Conservation (phyloP, 768 basidiomycete genomes). For the Hypholoma sublateritium region DNA sequence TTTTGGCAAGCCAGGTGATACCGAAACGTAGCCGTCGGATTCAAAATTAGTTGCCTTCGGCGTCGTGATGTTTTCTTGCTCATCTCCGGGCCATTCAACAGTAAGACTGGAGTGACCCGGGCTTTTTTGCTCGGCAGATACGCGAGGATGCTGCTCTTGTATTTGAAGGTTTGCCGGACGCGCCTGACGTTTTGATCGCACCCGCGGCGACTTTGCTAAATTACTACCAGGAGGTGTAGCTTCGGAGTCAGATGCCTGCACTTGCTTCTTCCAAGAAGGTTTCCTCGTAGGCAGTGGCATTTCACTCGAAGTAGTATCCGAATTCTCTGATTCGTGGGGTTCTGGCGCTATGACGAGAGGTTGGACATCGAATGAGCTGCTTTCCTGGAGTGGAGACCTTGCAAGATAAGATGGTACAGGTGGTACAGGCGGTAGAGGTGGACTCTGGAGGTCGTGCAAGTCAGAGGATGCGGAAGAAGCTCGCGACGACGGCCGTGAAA, state of each 20-base stretch:
- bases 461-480: slow-evolving; percentile 46
- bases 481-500: slow-evolving; percentile 35
- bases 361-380: slow-evolving; percentile 13
- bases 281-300: slow-evolving; percentile 16
- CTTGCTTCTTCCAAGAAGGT: slow-evolving; percentile 36
- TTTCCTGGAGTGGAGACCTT: slow-evolving; percentile 22
- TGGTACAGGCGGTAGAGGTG: neutral
- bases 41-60: slow-evolving; percentile 57
- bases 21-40: slow-evolving; percentile 26
- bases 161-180: slow-evolving; percentile 51
- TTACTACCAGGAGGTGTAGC: slow-evolving; percentile 42
- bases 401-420: slow-evolving; percentile 23
- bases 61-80: slow-evolving; percentile 49
- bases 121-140: slow-evolving; percentile 32
- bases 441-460: slow-evolving; percentile 32
- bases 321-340: neutral
- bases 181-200: slow-evolving; percentile 54
- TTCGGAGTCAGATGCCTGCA: slow-evolving; percentile 28
- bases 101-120: slow-evolving; percentile 46
- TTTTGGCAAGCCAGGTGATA: slow-evolving; percentile 25
- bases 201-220: slow-evolving; percentile 38
- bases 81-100: slow-evolving; percentile 55
- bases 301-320: slow-evolving; percentile 20
- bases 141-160: slow-evolving; percentile 28
- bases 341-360: neutral